A percentile compares a stretch with the other conserved stretches of the same genome.
These are phyloP conservation scores for Vitis hybrid DNA, from an alignment of 177 flowering plant species.

Conservation along the genomic window DNA sequence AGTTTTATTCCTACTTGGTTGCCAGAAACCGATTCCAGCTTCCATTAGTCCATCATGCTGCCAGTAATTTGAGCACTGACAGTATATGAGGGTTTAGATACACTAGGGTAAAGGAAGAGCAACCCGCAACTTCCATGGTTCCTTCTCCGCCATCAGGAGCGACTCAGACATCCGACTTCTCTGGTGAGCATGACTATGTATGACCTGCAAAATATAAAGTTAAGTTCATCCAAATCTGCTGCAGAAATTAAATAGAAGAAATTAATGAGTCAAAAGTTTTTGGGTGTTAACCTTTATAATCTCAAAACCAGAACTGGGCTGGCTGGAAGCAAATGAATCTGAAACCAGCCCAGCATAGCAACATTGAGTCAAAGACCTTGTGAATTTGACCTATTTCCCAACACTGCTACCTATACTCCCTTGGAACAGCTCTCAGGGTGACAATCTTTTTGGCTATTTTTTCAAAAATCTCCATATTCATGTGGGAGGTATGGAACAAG, in stretches of 20 bases:
- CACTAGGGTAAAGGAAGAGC: conserved; percentile 47
- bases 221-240: not conserved
- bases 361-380: too few relatives aligned
- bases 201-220: conserved; percentile 52
- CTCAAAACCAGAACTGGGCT: too few relatives aligned
- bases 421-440: too few relatives aligned
- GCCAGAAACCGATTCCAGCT: conserved; percentile 58
- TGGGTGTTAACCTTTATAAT: too few relatives aligned
- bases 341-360: too few relatives aligned
- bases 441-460: too few relatives aligned
- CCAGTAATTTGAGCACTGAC: conserved; percentile 31
- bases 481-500: too few relatives aligned
- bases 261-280: too few relatives aligned
- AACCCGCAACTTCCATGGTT: conserved; percentile 39
- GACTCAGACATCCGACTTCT: conserved; percentile 53
- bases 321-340: too few relatives aligned
- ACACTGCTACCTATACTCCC: too few relatives aligned
- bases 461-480: too few relatives aligned
- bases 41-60: conserved; percentile 27
- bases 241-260: not conserved
- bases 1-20: conserved; percentile 39
- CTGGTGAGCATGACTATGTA: conserved; percentile 66
- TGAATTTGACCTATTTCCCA: too few relatives aligned
- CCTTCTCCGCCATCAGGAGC: conserved; percentile 53
- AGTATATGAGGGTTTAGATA: conserved; percentile 39